Percentiles rank a stretch among this genome's conserved stretches.
phyloP scores from a whole-genome alignment of 2,329 filamentous ascomycete species.

The Rachicladosporium sp. region DNA sequence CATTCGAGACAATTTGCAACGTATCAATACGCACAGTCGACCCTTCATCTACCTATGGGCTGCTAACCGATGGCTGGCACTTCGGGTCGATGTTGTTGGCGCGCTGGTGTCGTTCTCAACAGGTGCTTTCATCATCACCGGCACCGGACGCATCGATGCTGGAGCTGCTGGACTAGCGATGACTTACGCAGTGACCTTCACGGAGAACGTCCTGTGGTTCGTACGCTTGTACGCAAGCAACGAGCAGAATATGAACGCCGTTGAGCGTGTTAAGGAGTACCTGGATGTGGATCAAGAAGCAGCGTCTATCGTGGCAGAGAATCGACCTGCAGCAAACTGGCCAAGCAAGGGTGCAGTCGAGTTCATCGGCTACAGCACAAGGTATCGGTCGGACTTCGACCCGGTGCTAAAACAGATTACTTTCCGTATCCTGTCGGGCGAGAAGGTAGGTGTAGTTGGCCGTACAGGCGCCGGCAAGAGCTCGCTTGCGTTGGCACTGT shows the following conservation, averaged over 20 bases:
- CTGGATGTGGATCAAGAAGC: constrained; percentile 94
- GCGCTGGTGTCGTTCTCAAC: constrained; percentile 90
- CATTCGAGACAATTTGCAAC: constrained; percentile 75
- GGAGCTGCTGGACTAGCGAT: constrained; percentile 87
- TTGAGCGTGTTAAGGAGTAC: constrained; percentile 95
- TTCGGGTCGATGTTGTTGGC: constrained; percentile 81
- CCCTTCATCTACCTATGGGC: constrained; percentile 97
- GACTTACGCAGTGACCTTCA: constrained; percentile 93
- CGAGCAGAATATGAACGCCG: constrained; percentile 99
- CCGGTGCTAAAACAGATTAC: constrained; percentile 72
- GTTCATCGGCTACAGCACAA: constrained; percentile 78
- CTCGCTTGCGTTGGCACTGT: constrained; percentile 81
- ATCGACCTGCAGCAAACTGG: constrained; percentile 68
- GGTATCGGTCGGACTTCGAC: constrained; percentile 78
- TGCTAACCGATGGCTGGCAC: constrained; percentile 89
- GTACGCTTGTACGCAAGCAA: constrained; percentile 88
- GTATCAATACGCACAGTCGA: constrained; percentile 81
- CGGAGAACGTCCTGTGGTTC: constrained; percentile 92
- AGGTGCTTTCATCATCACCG: constrained; percentile 78
- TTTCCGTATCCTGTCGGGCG: constrained; percentile 72
- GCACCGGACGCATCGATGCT: constrained; percentile 70
- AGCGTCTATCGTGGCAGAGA: constrained; percentile 60
- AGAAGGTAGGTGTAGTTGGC: constrained; percentile 94
- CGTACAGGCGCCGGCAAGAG: constrained; percentile 94
- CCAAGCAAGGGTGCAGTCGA: constrained; percentile 74